Percentiles rank a stretch among this genome's conserved stretches.
These are phyloP conservation scores for Fusarium nisikadoi DNA, from an alignment of 2,329 filamentous ascomycete species.

Conservation along the genomic window DNA sequence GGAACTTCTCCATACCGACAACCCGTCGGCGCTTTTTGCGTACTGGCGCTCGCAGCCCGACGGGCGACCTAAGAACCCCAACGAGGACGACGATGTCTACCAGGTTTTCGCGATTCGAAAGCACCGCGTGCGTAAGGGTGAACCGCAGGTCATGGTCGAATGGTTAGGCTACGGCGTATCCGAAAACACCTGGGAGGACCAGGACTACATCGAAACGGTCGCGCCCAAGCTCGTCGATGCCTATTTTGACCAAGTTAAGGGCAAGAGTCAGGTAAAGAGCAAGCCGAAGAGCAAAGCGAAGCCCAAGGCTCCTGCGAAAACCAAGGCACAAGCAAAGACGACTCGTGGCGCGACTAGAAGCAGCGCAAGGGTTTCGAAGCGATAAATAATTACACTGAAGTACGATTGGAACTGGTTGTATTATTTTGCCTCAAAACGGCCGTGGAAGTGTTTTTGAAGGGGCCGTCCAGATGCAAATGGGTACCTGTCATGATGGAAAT, in stretches of 20 bases:
- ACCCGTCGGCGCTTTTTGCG: slow-evolving; percentile 44
- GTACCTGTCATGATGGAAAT: slow-evolving; percentile 2
- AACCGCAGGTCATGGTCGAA: slow-evolving; percentile 48
- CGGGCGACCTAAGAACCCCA: slow-evolving; percentile 49
- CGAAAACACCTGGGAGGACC: slow-evolving; percentile 48
- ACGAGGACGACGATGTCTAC: slow-evolving; percentile 41
- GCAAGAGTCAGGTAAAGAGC: slow-evolving; percentile 1
- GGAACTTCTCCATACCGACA: slow-evolving; percentile 48
- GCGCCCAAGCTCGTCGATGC: slow-evolving; percentile 43
- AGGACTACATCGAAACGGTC: slow-evolving; percentile 40
- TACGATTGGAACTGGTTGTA: not conserved
- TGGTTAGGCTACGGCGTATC: slow-evolving; percentile 49
- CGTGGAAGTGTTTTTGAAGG: not conserved
- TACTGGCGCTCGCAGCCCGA: slow-evolving; percentile 47
- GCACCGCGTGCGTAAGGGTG: slow-evolving; percentile 44
- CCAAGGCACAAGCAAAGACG: not conserved
- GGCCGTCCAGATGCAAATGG: no score
- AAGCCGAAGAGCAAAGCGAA: not conserved
- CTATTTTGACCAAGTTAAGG: slow-evolving; percentile 39
- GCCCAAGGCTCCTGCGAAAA: not conserved
- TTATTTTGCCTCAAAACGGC: not conserved
- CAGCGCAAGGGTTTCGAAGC: not conserved
- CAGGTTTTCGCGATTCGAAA: slow-evolving; percentile 49
- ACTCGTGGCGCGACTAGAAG: not conserved
- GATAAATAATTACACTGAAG: not conserved